These are phyloP conservation scores for Akanthomyces lecanii DNA, from an alignment of 2,329 filamentous ascomycete genomes.

Conservation along the genomic window DNA sequence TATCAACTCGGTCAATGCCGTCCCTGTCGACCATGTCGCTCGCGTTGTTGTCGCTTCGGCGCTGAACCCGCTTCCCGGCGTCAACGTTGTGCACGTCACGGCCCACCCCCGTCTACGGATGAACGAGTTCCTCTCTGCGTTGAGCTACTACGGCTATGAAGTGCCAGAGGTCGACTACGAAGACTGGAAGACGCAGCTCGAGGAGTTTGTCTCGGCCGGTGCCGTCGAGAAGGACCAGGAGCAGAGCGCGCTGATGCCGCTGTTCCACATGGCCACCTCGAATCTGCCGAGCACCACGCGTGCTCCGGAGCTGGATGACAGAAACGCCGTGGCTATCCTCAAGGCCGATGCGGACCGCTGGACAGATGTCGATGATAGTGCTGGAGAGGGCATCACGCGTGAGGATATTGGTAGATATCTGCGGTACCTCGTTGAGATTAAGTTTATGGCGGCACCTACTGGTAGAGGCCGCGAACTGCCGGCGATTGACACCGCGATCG, in stretches of 20 bases:
- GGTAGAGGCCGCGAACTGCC: constrained; percentile 13
- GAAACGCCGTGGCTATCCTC: constrained; percentile 61
- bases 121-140: constrained; percentile 68
- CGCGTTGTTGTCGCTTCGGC: constrained; percentile 72
- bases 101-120: constrained; percentile 73
- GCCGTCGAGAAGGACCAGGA: constrained; percentile 26
- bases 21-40: constrained; percentile 81
- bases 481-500: neutral
- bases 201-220: constrained; percentile 27
- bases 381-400: constrained; percentile 32
- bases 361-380: constrained; percentile 54
- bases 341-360: constrained; percentile 57
- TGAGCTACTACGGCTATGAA: constrained; percentile 67
- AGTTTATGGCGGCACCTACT: constrained; percentile 29
- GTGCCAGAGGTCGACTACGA: constrained; percentile 71
- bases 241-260: constrained; percentile 46
- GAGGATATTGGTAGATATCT: constrained; percentile 27
- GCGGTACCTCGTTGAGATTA: constrained; percentile 27
- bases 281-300: constrained; percentile 64
- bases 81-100: constrained; percentile 71
- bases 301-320: constrained; percentile 63
- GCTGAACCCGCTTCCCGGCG: constrained; percentile 54
- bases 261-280: constrained; percentile 68
- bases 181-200: constrained; percentile 29
- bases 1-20: constrained; percentile 81